Base-by-base conservation (phyloP, 257 asterid species). In the Solanum sitiens region DNA sequence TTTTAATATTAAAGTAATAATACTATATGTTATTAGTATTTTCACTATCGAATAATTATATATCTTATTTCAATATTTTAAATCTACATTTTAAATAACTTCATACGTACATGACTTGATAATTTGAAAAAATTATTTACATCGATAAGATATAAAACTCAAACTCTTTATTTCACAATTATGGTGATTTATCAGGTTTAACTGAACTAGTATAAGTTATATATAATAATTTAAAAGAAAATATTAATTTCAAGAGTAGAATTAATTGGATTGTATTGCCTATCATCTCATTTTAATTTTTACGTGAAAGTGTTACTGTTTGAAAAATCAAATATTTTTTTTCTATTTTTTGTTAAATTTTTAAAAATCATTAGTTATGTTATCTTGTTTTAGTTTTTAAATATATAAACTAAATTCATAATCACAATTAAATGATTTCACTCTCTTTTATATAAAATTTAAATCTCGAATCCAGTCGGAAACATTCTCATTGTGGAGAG, bases 121-220 rank as follows among this genome's bases (percentile, higher is more conserved):
- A 33, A 16, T 71, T 15, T 33, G 16, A 32, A 32, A 71, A 0
- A 13, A 15, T 71, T 71, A 18, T 3, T 71, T 71, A 4, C 13
- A 32, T 2, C 20, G 0, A 68, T 0, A 1, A 16, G 5, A 4
- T 7, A 71, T 32, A 71, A 15, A 32, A 2, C 0, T 71, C 0
- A 71, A 71, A 71, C 14, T 71, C 14, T 53, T 53, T 5, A 18
- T 33, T 72, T 27, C 11, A 1, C 21, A 4, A 5, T 6, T 12
- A 12, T 8, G 27, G 2, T 72, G 7, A 32, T 68, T 68, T 27
- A 27, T 7, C 12, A 20, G 8, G 14, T 71, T 8, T 12, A 72
- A 33, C 9, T 18, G 27, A 0, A 72, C 0, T 18, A 33, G 8
- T 16, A 30, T 33, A 70, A 14, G 10, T 32, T 20, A 20, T 0